phyloP scores from a whole-genome alignment of 192 early-diverging fungal species.

The Coemansia sp. region DNA sequence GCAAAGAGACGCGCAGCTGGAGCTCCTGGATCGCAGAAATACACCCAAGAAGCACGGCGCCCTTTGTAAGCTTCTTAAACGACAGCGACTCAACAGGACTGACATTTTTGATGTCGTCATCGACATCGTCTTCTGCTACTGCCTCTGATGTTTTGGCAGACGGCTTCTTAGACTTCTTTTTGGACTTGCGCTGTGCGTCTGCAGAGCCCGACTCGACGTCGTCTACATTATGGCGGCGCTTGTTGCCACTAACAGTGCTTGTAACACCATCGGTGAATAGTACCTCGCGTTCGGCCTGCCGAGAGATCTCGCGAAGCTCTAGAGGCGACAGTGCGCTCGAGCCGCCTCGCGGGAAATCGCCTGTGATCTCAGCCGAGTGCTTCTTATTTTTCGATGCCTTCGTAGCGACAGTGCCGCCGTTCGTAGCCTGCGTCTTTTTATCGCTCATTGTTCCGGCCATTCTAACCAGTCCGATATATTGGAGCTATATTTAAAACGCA shows the following conservation, averaged over 20 bases:
- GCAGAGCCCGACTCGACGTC: background rate
- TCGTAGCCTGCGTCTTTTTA: conserved; percentile 4
- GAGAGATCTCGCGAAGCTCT: conserved; percentile 74
- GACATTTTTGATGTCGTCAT: conserved; percentile 25
- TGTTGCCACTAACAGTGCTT: conserved; percentile 54
- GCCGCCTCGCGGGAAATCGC: conserved; percentile 85
- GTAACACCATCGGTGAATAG: conserved; percentile 52
- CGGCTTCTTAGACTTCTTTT: conserved; percentile 29
- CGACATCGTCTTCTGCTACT: background rate
- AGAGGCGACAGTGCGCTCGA: conserved; percentile 75
- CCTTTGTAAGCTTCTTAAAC: conserved; percentile 64
- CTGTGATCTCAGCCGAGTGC: conserved; percentile 36
- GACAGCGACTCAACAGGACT: conserved; percentile 36
- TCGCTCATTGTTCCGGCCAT: conserved; percentile 1
- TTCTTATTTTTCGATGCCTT: conserved; percentile 23
- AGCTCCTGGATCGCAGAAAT: conserved; percentile 77
- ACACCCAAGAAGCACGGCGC: conserved; percentile 73
- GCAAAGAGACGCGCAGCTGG: conserved; percentile 78
- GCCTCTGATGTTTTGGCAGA: background rate
- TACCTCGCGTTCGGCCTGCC: conserved; percentile 71
- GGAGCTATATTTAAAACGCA: background rate
- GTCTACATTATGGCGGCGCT: conserved; percentile 54
- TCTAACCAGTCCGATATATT: conserved; percentile 4
- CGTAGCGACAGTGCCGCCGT: background rate
- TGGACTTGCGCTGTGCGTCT: conserved; percentile 25